Evolutionary conservation across 148 eudicot species (phyloP).

Genomic region (Vaccinium myrtillus): DNA sequence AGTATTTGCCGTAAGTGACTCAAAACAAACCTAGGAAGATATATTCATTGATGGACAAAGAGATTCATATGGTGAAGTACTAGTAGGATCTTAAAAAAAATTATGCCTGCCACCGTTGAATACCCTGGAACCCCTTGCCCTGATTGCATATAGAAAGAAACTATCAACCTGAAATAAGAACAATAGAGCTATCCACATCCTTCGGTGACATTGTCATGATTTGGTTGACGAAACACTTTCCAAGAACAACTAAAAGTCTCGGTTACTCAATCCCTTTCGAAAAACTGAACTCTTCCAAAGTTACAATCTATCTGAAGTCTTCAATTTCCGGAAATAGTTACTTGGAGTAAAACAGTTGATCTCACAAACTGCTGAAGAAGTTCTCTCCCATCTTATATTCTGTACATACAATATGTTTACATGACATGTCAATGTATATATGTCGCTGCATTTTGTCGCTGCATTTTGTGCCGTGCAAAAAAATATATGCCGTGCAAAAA

Average conservation of each 20-base stretch:
- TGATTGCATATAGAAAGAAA: neutral
- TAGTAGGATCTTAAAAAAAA: neutral
- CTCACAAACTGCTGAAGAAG: neutral
- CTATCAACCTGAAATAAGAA: conserved; percentile 1
- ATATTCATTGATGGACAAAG: neutral
- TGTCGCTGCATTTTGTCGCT: neutral
- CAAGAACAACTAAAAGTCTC: neutral
- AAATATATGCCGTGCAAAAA: no score
- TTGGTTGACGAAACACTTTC: neutral
- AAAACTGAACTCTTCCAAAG: neutral
- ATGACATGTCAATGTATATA: neutral
- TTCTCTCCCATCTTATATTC: neutral
- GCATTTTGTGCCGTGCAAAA: no score
- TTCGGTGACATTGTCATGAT: neutral
- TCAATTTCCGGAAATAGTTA: neutral
- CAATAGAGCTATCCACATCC: neutral
- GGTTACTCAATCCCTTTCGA: neutral
- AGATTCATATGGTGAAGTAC: neutral
- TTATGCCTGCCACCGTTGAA: neutral
- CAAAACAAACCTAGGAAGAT: neutral
- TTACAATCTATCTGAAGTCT: neutral
- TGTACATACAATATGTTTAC: neutral
- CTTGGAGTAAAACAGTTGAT: neutral
- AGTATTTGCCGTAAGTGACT: neutral
- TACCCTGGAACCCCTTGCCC: neutral